Percentiles rank a stretch among this genome's conserved stretches.
Conservation (phyloP, 2,329 filamentous ascomycete species). For the Penicillium sp. region DNA sequence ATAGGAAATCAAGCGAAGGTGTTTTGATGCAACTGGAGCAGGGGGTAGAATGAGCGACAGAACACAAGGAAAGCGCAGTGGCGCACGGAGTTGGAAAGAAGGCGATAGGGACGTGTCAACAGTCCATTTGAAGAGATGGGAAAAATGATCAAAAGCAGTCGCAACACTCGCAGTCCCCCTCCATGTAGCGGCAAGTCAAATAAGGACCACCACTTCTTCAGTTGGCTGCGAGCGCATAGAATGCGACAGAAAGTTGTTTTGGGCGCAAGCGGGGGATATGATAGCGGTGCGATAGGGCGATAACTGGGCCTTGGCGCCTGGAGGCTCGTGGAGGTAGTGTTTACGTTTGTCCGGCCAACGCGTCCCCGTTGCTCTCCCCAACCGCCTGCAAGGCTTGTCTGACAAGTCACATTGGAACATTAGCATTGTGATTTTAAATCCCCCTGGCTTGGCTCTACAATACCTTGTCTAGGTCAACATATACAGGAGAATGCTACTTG, state of each 20-base stretch:
- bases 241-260: slow-evolving; percentile 17
- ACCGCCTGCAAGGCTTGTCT: slow-evolving; percentile 17
- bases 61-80: slow-evolving; percentile 3
- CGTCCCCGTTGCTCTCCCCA: slow-evolving; percentile 15
- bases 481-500: not conserved
- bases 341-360: slow-evolving; percentile 25
- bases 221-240: slow-evolving; percentile 3
- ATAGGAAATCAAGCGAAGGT: not conserved
- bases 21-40: not conserved
- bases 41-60: slow-evolving; percentile 9
- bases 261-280: slow-evolving; percentile 19
- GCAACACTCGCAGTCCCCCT: slow-evolving; percentile 19
- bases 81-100: slow-evolving; percentile 2
- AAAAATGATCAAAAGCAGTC: slow-evolving; percentile 2
- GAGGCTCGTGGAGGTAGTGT: slow-evolving; percentile 10
- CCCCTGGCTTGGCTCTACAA: not conserved
- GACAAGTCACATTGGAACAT: slow-evolving; percentile 8
- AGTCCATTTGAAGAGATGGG: slow-evolving; percentile 9
- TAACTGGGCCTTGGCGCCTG: slow-evolving; percentile 21
- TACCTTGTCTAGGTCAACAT: not conserved
- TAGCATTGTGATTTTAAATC: not conserved
- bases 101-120: slow-evolving; percentile 4
- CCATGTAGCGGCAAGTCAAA: slow-evolving; percentile 14
- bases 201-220: not conserved
- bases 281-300: slow-evolving; percentile 25